Conservation (phyloP, 371 early-diverging fungal genomes). For the Mucor ambiguus region DNA sequence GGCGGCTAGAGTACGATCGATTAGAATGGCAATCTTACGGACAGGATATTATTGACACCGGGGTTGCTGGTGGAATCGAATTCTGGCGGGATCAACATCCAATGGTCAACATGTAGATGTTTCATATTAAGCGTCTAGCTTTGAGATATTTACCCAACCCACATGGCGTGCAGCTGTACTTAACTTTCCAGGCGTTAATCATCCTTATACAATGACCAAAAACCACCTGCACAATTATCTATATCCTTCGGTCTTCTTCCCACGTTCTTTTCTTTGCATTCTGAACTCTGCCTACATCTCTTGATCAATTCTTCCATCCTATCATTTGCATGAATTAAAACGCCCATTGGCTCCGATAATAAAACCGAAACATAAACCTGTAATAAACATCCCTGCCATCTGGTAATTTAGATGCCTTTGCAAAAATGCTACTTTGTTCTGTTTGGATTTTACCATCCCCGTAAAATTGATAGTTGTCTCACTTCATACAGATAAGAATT, state of each 20-base stretch:
- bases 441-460: background rate
- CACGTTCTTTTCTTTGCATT: background rate
- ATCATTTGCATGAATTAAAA: background rate
- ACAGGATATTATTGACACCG: background rate
- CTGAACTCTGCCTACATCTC: background rate
- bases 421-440: background rate
- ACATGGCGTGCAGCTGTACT: background rate
- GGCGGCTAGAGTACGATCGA: background rate
- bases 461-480: background rate
- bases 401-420: background rate
- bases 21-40: background rate
- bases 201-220: too few relatives aligned
- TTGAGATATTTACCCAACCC: background rate
- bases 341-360: background rate
- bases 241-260: background rate
- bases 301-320: background rate
- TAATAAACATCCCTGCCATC: background rate
- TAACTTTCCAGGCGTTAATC: too few relatives aligned
- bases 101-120: background rate
- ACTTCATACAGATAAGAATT: background rate
- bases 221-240: background rate
- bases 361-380: background rate
- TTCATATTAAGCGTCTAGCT: background rate
- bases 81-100: background rate
- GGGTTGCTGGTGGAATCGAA: constrained; percentile 14